Conservation (phyloP, 176 grass and related monocot genomes). For the Urochloa ruziziensis region DNA sequence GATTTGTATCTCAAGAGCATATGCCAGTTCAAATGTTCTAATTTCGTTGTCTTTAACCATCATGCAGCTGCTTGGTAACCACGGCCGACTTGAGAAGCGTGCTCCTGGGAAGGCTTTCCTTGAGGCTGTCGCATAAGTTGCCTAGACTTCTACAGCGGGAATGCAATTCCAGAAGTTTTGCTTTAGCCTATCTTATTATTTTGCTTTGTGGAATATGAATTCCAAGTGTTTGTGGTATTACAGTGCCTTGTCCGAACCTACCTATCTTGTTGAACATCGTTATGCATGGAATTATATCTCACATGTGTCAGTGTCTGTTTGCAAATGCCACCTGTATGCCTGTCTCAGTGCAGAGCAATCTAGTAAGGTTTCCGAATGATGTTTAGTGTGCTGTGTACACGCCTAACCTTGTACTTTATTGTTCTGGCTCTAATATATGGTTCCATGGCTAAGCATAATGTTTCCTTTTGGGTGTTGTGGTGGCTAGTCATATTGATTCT, state of each 20-base stretch:
- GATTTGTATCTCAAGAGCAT: background rate
- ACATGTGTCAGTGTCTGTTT: background rate
- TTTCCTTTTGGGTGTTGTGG: too few relatives aligned
- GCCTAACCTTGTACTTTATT: too few relatives aligned
- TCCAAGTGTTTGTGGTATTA: slow-evolving; percentile 23
- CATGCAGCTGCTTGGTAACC: slow-evolving; percentile 49
- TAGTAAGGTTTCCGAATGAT: too few relatives aligned
- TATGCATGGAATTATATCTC: background rate
- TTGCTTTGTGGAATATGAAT: background rate
- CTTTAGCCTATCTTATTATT: background rate
- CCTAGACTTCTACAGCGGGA: background rate
- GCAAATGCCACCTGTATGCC: background rate
- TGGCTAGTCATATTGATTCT: too few relatives aligned
- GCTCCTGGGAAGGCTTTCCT: slow-evolving; percentile 48
- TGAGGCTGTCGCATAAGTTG: slow-evolving; percentile 19
- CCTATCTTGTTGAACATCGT: slow-evolving; percentile 15
- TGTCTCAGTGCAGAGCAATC: too few relatives aligned
- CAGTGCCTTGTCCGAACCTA: slow-evolving; percentile 22
- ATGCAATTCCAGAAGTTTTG: background rate
- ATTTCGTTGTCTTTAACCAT: background rate
- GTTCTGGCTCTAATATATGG: too few relatives aligned
- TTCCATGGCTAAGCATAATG: too few relatives aligned
- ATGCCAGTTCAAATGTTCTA: background rate
- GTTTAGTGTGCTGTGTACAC: too few relatives aligned
- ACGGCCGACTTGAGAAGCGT: slow-evolving; percentile 37